Evolutionary conservation across 148 eudicot species (phyloP).

Genomic region (Diospyros lotus): DNA sequence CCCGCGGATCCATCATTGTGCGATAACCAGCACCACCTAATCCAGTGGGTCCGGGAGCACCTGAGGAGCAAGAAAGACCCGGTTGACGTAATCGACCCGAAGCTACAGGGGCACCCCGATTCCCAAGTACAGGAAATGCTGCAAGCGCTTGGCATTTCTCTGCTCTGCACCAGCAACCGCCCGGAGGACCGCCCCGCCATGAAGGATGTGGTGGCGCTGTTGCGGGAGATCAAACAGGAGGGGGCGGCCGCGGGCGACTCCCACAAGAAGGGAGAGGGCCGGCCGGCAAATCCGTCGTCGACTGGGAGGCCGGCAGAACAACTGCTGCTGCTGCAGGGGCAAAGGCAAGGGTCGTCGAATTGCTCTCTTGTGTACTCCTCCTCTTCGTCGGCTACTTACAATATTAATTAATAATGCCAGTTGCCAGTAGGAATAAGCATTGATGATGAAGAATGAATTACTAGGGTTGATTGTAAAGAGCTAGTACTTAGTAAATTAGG

Average conservation of each 20-base stretch:
- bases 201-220: constrained; percentile 78
- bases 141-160: constrained; percentile 77
- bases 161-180: constrained; percentile 75
- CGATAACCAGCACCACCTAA: constrained; percentile 58
- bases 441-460: not conserved
- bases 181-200: constrained; percentile 80
- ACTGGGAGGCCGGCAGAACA: constrained; percentile 42
- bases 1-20: constrained; percentile 68
- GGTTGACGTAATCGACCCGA: constrained; percentile 54
- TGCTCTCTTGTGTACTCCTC: constrained; percentile 63
- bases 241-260: constrained; percentile 25
- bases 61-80: constrained; percentile 66
- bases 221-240: constrained; percentile 67
- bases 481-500: no score
- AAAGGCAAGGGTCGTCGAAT: constrained; percentile 47
- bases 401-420: constrained; percentile 15
- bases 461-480: no score
- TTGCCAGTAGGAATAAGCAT: no score
- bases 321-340: constrained; percentile 29
- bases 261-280: constrained; percentile 30
- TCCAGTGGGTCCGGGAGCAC: constrained; percentile 83
- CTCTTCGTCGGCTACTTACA: constrained; percentile 44
- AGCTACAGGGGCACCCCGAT: constrained; percentile 70
- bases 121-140: constrained; percentile 85
- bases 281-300: constrained; percentile 32